Evolutionary conservation across 352 stramenopile genomes (phyloP).

Genomic region (Peronospora tabacina): DNA sequence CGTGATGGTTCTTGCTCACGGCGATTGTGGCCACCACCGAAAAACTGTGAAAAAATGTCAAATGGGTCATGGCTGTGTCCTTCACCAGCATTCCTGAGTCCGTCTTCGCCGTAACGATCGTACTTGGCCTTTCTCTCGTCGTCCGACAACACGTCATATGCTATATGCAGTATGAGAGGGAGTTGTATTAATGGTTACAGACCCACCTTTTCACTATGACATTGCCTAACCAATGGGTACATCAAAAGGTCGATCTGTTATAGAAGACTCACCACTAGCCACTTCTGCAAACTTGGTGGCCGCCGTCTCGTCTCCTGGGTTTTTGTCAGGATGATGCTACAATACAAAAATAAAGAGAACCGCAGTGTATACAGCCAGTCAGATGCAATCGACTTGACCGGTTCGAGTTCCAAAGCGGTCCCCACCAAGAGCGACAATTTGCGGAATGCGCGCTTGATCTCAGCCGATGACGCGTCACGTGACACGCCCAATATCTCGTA

Average conservation of each 20-base stretch:
- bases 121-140: slow-evolving; percentile 86
- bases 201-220: too few species aligned
- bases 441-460: slow-evolving; percentile 82
- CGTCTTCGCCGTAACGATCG: slow-evolving; percentile 88
- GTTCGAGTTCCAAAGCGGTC: background rate
- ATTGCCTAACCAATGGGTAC: too few species aligned
- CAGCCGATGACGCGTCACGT: slow-evolving; percentile 49
- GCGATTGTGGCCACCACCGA: slow-evolving; percentile 36
- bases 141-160: slow-evolving; percentile 89
- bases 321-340: slow-evolving; percentile 87
- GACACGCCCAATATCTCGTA: slow-evolving; percentile 66
- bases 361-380: too few species aligned
- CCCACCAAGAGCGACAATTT: slow-evolving; percentile 84
- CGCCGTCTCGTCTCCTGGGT: slow-evolving; percentile 76
- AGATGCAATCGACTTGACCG: background rate
- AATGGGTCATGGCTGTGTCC: slow-evolving; percentile 60
- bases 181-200: too few species aligned
- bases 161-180: slow-evolving; percentile 18
- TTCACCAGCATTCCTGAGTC: slow-evolving; percentile 48
- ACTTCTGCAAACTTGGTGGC: slow-evolving; percentile 86
- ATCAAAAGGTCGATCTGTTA: too few species aligned
- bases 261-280: slow-evolving; percentile 40
- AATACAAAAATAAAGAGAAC: background rate
- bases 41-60: slow-evolving; percentile 79
- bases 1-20: slow-evolving; percentile 51